Base-by-base conservation (phyloP, 495 filamentous ascomycete species). In the Talaromyces stipitatus region DNA sequence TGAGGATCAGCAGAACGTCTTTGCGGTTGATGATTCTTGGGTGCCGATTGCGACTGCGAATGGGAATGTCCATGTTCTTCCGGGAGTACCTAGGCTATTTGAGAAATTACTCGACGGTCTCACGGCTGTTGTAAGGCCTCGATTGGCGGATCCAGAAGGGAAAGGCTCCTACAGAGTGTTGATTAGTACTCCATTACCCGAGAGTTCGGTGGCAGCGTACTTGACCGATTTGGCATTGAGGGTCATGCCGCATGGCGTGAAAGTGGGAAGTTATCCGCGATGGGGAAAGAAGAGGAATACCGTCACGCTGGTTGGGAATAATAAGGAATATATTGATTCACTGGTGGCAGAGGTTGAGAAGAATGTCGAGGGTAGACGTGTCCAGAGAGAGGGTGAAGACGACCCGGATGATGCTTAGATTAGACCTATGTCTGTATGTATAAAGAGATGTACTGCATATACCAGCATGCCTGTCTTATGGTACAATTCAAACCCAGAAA, bases 221-320 rank as follows among this genome's bases (percentile, higher is more conserved):
- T 72, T 98, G 69, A 91, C 90, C 3, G 81, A 87, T 60, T 71
- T 98, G 56, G 89, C 91, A 11, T 78, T 67, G 12, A 82, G 78
- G 68, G 89, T 89, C 7, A 82, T 83, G 66, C 70, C 80, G 0
- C 80, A 79, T 60, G 90, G 89, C 0, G 79, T 98, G 54, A 97
- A 97, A 73, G 89, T 98, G n/a, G 94, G 94, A 7, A 95, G 90
- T 66, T 98, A 98, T 72, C 94, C 94, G 22, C 76, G 90, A 48
- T 96, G 91, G 94, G 89, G 86, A 0, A 92, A 88, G 77, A 83
- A 83, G 63, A 78, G 80, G 26, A 98, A 98, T 66, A 92, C 90
- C 0, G 89, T 98, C 27, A 97, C 94, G 23, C 74, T 98, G 24
- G 92, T 96, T 16, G 94, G 94, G 11, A 78, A 69, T 10, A 82